Evolutionary conservation across 495 filamentous ascomycete species (phyloP), one percentile per base, ranked within the genome.

Genomic region (Parachaetomium inaequale): DNA sequence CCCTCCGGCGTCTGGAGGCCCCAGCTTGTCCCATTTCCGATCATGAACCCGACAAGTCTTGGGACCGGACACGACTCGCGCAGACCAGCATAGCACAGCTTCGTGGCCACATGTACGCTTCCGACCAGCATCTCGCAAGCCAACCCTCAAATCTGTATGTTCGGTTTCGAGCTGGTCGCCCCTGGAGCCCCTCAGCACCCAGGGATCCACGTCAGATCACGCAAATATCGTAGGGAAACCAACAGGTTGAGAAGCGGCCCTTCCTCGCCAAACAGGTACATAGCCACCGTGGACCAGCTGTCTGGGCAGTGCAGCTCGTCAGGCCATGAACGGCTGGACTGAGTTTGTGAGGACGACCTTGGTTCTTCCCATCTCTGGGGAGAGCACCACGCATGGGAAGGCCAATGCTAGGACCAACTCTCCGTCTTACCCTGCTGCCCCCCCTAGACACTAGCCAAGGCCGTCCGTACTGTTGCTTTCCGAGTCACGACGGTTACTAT

Each of bases 71-170:
- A 10, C n/a, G 21, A 23, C 29, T 34, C 29, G 4, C 19, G 8
- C 29, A 36, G 51, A 14, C 31, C n/a, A 54, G 17, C 29, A 36
- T 12, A 51, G 77, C 77, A 78, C 72, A 75, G 70, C 70, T 74
- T 76, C 75, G 75, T 78, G 75, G 74, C 72, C 49, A 52, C 28
- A 66, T 63, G 64, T 65, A 56, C 64, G 66, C 66, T 68, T 70
- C 74, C 68, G 66, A 69, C 77, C 72, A 66, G 73, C 64, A 65
- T 17, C 62, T 66, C 62, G 59, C 62, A 62, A 64, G 67, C 65
- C 69, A 63, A 47, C 62, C 62, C 65, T 40, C 42, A 43, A 59
- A 40, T 46, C 55, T 23, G 47, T 36, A 32, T 53, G 38, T 57
- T 63, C 42, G 67, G 45, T 54, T 55, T 42, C 25, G n/a, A 51